phyloP scores from a whole-genome alignment of 225 moss, liverwort and hornwort species.

The Marchantia polymorpha region DNA sequence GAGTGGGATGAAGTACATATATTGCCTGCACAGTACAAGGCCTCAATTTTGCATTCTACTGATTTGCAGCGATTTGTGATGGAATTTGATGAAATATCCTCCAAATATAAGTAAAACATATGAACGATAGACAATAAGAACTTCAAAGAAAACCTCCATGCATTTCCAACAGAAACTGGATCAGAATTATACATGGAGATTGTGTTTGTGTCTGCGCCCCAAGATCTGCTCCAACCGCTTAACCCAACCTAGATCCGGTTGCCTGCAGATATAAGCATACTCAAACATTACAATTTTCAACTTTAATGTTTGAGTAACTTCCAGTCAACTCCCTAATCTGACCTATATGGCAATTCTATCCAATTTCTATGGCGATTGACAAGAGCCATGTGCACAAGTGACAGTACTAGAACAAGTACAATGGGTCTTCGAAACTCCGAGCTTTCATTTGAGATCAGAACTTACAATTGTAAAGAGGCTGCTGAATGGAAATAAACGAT shows the following conservation, averaged over 20 bases:
- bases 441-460: neutral
- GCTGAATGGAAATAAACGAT: conserved; percentile 97
- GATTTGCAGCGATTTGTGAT: neutral
- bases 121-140: neutral
- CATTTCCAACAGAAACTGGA: neutral
- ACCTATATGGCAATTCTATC: neutral
- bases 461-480: conserved; percentile 86
- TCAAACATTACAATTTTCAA: neutral
- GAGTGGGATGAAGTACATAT: conserved; percentile 76
- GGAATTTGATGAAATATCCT: neutral
- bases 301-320: too few species aligned
- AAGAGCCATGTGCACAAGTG: neutral
- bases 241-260: conserved; percentile 90
- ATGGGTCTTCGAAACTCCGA: neutral
- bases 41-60: neutral
- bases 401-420: neutral
- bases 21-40: conserved; percentile 58
- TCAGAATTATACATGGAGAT: conserved; percentile 77
- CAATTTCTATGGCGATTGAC: neutral
- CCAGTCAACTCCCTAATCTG: neutral
- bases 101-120: neutral
- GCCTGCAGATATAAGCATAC: conserved; percentile 45
- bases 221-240: conserved; percentile 94
- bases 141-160: neutral
- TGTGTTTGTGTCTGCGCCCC: conserved; percentile 93